These are phyloP conservation scores for Crucihimalaya himalaica DNA, from an alignment of 345 rosid species.

Conservation along the genomic window DNA sequence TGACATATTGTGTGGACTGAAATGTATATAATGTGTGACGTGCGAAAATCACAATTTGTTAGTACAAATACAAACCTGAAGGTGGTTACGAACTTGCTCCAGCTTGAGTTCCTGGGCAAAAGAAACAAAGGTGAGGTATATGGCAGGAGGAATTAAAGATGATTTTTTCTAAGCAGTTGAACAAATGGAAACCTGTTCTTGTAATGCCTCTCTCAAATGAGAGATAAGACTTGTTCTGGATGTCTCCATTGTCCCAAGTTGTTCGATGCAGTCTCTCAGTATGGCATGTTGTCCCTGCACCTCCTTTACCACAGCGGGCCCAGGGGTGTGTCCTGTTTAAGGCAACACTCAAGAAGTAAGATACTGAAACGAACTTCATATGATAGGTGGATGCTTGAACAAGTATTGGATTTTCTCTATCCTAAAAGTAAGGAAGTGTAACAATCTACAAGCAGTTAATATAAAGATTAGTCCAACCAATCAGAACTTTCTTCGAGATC, in stretches of 20 bases:
- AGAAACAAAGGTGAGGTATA: slow-evolving; percentile 23
- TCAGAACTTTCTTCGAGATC: not conserved
- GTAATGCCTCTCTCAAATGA: slow-evolving; percentile 76
- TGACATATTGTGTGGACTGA: slow-evolving; percentile 4
- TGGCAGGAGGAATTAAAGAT: slow-evolving; percentile 22
- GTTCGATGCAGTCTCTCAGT: slow-evolving; percentile 72
- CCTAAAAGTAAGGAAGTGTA: not conserved
- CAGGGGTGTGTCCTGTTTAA: slow-evolving; percentile 56
- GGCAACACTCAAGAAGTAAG: not conserved
- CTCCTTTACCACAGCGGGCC: slow-evolving; percentile 61
- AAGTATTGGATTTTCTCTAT: not conserved
- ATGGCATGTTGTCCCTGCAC: slow-evolving; percentile 71
- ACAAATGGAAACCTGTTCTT: slow-evolving; percentile 69
- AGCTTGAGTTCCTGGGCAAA: slow-evolving; percentile 73
- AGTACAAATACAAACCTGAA: slow-evolving; percentile 62
- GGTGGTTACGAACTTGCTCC: slow-evolving; percentile 68
- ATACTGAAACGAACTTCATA: not conserved
- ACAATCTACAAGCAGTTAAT: not conserved
- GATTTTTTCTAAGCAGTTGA: slow-evolving; percentile 5
- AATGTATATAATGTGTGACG: not conserved
- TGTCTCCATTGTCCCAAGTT: slow-evolving; percentile 63
- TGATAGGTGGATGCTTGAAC: not conserved
- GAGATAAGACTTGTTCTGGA: slow-evolving; percentile 71
- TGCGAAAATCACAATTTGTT: not conserved
- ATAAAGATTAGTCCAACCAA: not conserved